These are phyloP conservation scores for Manihot esculenta DNA, from an alignment of 441 rosid species.

Conservation along the genomic window DNA sequence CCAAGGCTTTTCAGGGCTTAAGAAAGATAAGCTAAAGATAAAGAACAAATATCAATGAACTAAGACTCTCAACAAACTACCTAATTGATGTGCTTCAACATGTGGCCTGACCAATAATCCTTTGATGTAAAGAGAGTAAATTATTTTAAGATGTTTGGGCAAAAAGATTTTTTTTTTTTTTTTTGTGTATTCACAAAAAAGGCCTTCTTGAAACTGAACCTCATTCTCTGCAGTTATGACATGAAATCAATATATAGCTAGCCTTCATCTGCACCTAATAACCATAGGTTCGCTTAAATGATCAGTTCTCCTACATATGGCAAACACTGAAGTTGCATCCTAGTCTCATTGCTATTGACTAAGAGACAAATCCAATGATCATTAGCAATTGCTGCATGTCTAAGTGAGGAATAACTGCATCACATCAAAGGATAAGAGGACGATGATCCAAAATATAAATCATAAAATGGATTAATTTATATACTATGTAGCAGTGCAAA, in stretches of 20 bases:
- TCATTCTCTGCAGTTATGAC: not conserved
- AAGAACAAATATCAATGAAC: not conserved
- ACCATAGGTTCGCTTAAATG: not conserved
- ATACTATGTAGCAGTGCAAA: not conserved
- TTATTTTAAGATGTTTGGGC: not conserved
- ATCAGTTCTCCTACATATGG: not conserved
- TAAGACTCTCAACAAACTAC: not conserved
- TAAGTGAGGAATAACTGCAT: not conserved
- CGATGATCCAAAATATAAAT: not conserved
- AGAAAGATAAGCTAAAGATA: not conserved
- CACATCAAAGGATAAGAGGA: not conserved
- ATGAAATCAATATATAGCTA: not conserved
- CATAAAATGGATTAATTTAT: not conserved
- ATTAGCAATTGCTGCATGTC: not conserved
- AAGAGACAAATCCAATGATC: not conserved
- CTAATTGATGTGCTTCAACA: not conserved
- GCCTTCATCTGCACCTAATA: not conserved
- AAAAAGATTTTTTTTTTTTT: not conserved
- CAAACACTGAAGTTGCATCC: not conserved
- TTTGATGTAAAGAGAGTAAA: not conserved
- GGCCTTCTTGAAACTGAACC: not conserved
- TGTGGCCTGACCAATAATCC: not conserved
- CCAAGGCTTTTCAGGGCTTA: not conserved
- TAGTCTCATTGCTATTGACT: not conserved
- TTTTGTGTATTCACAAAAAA: not conserved